Conservation (phyloP, 139 green algal genomes). For the Raphidocelis subcapitata region DNA sequence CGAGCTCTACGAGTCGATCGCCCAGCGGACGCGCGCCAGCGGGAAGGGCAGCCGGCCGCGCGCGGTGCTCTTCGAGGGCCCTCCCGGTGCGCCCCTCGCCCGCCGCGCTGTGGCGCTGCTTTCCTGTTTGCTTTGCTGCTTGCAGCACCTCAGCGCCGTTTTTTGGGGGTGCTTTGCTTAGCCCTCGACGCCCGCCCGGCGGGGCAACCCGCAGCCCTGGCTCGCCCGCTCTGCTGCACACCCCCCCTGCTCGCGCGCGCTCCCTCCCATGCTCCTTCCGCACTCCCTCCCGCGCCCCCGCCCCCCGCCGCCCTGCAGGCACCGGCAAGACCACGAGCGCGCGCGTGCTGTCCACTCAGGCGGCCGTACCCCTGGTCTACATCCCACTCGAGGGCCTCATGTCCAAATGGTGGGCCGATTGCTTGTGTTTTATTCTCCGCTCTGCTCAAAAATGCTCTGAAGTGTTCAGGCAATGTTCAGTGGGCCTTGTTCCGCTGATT, state of each 20-base stretch:
- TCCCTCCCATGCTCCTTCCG: not conserved
- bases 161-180: too few relatives aligned
- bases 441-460: too few relatives aligned
- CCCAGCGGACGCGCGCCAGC: constrained; percentile 52
- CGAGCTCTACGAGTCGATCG: constrained; percentile 69
- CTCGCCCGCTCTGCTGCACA: too few relatives aligned
- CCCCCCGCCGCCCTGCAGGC: constrained; percentile 26
- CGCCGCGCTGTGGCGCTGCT: too few relatives aligned
- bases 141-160: constrained; percentile 19
- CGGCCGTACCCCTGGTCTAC: constrained; percentile 86
- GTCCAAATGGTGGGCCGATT: too few relatives aligned
- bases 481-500: too few relatives aligned
- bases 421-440: too few relatives aligned
- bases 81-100: constrained; percentile 39
- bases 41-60: constrained; percentile 63
- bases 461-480: too few relatives aligned
- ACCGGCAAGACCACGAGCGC: constrained; percentile 90
- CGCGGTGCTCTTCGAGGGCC: constrained; percentile 89
- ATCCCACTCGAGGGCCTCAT: constrained; percentile 83
- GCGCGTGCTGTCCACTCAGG: constrained; percentile 66
- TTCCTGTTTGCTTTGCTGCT: too few relatives aligned
- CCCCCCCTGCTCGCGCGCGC: too few relatives aligned
- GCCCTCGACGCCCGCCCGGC: too few relatives aligned
- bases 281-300: not conserved
- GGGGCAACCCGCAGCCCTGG: too few relatives aligned